Evolutionary conservation across 1,139 yeast species (phyloP).

Genomic region (Meyerozyma sp.): DNA sequence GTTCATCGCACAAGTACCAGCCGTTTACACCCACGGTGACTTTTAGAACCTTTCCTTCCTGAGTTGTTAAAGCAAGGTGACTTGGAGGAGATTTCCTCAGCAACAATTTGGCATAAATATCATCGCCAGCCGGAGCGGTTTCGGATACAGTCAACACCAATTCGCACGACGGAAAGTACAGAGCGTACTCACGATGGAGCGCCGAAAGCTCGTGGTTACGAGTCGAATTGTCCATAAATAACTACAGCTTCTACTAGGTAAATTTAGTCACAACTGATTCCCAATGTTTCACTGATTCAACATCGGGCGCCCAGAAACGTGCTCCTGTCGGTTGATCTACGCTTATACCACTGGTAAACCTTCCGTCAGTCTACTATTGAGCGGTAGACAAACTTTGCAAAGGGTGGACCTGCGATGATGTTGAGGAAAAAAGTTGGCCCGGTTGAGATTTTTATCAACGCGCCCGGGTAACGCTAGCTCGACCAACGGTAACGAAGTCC

Average conservation of each 20-base stretch:
- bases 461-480: conserved; percentile 10
- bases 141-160: conserved; percentile 6
- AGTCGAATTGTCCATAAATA: conserved; percentile 9
- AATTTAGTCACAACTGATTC: conserved; percentile 53
- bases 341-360: conserved; percentile 26
- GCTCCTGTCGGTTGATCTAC: conserved; percentile 41
- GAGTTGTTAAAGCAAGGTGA: conserved; percentile 14
- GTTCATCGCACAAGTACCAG: conserved; percentile 20
- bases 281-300: conserved; percentile 47
- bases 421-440: conserved; percentile 14
- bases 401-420: conserved; percentile 47
- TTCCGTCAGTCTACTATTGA: conserved; percentile 14
- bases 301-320: conserved; percentile 59
- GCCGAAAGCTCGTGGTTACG: conserved; percentile 20
- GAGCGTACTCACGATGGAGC: conserved; percentile 22
- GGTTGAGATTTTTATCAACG: neutral
- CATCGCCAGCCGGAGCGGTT: neutral
- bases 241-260: conserved; percentile 1
- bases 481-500: neutral
- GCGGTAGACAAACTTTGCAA: conserved; percentile 18
- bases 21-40: conserved; percentile 29
- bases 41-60: conserved; percentile 15
- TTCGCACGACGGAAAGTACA: conserved; percentile 20
- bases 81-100: conserved; percentile 2
- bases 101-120: neutral